phyloP scores from a whole-genome alignment of 75 land plant species.

The Pseudotsuga menziesii region DNA sequence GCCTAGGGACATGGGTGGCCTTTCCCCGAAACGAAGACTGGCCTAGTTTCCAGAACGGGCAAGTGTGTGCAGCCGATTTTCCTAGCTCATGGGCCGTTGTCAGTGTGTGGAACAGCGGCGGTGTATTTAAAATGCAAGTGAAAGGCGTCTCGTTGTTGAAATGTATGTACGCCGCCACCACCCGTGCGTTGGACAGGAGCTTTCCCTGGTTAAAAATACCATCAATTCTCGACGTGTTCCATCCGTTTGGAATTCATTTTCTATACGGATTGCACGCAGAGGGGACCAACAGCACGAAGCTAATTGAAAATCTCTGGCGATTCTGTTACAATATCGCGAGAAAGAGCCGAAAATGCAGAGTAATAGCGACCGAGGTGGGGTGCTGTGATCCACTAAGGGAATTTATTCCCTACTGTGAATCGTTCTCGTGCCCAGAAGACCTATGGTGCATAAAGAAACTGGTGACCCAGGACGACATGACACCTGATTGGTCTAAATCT shows the following conservation, averaged over 20 bases:
- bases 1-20: constrained; percentile 63
- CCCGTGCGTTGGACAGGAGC: constrained; percentile 18
- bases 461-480: not conserved
- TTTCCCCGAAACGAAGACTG: constrained; percentile 15
- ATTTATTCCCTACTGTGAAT: constrained; percentile 38
- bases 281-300: constrained; percentile 23
- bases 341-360: constrained; percentile 15
- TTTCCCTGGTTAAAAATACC: constrained; percentile 41
- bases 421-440: constrained; percentile 44
- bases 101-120: constrained; percentile 63
- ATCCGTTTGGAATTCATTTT: constrained; percentile 41
- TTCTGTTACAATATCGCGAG: constrained; percentile 43
- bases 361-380: constrained; percentile 45
- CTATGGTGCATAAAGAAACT: constrained; percentile 58
- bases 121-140: constrained; percentile 51
- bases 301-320: constrained; percentile 32
- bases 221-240: constrained; percentile 33
- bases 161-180: constrained; percentile 17
- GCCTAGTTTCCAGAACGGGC: not conserved
- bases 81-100: constrained; percentile 44
- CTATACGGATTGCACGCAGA: constrained; percentile 44
- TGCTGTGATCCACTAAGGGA: constrained; percentile 32
- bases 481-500: no score
- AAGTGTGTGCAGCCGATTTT: not conserved
- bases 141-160: constrained; percentile 23